Evolutionary conservation across 2,329 filamentous ascomycete genomes (phyloP).

Genomic region (Aspergillus sp.): DNA sequence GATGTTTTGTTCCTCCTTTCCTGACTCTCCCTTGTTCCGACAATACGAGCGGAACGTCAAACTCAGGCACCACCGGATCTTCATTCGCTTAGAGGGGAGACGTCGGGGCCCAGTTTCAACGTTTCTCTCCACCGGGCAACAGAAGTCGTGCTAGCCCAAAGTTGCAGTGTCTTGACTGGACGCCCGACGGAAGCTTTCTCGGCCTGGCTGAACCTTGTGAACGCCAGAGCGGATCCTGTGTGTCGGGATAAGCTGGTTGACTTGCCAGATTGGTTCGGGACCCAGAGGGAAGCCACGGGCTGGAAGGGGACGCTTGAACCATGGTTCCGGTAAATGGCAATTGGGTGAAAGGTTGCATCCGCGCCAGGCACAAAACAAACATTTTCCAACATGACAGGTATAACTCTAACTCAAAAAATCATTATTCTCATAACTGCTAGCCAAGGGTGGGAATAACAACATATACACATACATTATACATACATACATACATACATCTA

Average conservation of each 20-base stretch:
- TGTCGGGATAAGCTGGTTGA: not conserved
- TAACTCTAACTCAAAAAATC: not conserved
- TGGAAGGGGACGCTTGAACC: not conserved
- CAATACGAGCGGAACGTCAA: conserved; percentile 8
- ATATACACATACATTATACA: no score
- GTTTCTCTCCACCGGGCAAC: conserved; percentile 16
- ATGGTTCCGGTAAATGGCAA: conserved; percentile 2
- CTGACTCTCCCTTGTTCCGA: not conserved
- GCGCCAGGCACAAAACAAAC: not conserved
- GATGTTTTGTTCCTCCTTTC: no score
- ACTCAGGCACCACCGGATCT: conserved; percentile 22
- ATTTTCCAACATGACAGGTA: not conserved
- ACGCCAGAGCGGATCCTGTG: conserved; percentile 16
- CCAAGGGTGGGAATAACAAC: no score
- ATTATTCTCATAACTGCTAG: not conserved
- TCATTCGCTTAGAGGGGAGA: conserved; percentile 19
- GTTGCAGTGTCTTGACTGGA: conserved; percentile 12
- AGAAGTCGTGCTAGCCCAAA: conserved; percentile 3
- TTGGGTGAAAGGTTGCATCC: not conserved
- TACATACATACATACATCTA: no score
- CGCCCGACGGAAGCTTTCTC: conserved; percentile 9
- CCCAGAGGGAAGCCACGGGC: not conserved
- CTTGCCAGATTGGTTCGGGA: not conserved
- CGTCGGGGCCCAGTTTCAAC: conserved; percentile 18
- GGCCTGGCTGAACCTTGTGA: conserved; percentile 15